A percentile compares a stretch with the other conserved stretches of the same genome.
Conservation (phyloP, 2,329 filamentous ascomycete genomes). For the Talaromyces sp. region DNA sequence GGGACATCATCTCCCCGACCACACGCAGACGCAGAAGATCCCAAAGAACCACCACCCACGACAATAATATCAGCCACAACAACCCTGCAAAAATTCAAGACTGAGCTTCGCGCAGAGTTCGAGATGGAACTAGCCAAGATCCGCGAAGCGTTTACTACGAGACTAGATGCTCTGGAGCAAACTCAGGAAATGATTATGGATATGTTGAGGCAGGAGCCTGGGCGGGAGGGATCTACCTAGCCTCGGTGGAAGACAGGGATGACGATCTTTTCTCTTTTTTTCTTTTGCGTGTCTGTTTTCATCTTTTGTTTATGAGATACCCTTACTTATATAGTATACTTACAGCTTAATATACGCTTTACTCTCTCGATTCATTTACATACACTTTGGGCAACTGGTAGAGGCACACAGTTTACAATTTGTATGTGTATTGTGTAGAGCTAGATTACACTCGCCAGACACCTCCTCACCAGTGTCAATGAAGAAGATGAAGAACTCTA, state of each 20-base stretch:
- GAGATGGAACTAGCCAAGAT: slow-evolving; percentile 33
- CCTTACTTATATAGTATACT: background rate
- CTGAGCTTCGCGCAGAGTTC: slow-evolving; percentile 34
- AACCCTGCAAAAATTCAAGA: slow-evolving; percentile 26
- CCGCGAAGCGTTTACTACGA: slow-evolving; percentile 33
- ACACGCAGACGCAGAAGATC: background rate
- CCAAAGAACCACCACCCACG: background rate
- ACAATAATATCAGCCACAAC: slow-evolving; percentile 14
- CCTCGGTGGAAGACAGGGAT: no score
- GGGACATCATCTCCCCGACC: background rate
- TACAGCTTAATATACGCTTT: background rate
- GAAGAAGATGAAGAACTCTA: background rate
- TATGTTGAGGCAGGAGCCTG: slow-evolving; percentile 37
- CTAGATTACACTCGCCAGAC: slow-evolving; percentile 6
- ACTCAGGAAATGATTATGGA: slow-evolving; percentile 43
- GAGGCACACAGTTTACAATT: background rate
- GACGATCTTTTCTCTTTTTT: background rate
- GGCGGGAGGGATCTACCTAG: background rate
- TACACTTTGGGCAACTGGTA: no score
- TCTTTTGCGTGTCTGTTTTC: background rate
- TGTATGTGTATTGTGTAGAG: slow-evolving; percentile 3
- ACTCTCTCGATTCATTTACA: background rate
- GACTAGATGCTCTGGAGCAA: slow-evolving; percentile 37
- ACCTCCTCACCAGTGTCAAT: background rate
- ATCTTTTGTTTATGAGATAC: background rate